Evolutionary conservation across 1,284 basidiomycete genomes (phyloP), one percentile per base, ranked within the genome.

Genomic region (Fomitiporia mediterranea): DNA sequence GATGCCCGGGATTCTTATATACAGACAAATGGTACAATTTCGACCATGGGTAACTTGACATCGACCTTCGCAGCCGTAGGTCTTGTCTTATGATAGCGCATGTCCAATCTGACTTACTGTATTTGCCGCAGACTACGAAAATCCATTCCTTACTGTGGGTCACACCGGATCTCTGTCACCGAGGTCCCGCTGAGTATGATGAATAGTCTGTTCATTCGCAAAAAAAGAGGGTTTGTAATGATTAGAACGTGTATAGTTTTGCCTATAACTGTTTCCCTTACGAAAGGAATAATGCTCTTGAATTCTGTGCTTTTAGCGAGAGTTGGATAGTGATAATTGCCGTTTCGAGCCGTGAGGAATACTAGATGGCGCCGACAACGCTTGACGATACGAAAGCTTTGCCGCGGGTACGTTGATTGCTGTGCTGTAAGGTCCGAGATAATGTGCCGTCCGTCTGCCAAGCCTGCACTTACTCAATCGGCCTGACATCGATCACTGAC

Each of bases 21-120:
- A 60, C 94, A 97, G 73, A 89, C 96, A 60, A 94, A 94, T 78
- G 96, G 97, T 72, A 95, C 91, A 66, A 99, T 96, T 54, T 94
- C 95, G 48, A 99, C 97, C 62, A 98, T 98, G 92, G 95, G 95
- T 74, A 99, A 99, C 85, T 86, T 99, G 79, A 98, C 98, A 79
- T 96, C 96, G 55, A 97, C 96, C 61, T 98, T 98, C 71, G 89
- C 84, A 68, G 96, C 97, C 56, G 90, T 92, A 72, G 59, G 89
- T 81, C 34, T 21, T 38, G 21, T 28, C 32, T n/a, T 52, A 1
- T 9, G 23, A 4, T 21, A 51, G 55, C 5, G 21, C 62, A 28
- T 48, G 40, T 19, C n/a, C 38, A 23, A 40, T 19, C n/a, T 55
- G 28, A 50, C 34, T 43, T 19, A n/a, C n/a, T n/a, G n/a, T n/a